Base-by-base conservation (phyloP, 371 early-diverging fungal genomes). In the Circinella minor region DNA sequence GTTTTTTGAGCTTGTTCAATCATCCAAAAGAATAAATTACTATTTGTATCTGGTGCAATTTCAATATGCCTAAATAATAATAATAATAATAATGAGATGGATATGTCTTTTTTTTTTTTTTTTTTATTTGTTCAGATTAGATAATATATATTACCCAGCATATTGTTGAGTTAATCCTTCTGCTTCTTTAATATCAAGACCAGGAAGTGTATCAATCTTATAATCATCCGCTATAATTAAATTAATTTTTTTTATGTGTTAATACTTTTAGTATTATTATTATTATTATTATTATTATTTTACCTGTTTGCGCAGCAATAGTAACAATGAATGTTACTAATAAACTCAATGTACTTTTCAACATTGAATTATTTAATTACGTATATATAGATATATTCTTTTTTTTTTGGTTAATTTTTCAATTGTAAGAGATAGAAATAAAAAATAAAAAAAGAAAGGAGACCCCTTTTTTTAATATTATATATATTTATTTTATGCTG, bases 1-100 rank as follows among this genome's bases (percentile, higher is more conserved):
- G 76, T 57, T 20, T 75, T 76, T 14, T 75, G 67, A 37, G 71
- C 76, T 48, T 71, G 76, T 57, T 86, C 83, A 36, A 86, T 67
- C 74, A 88, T 78, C 88, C 88, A 88, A 70, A 84, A 88, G 74
- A 88, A 88, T 14, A 86, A 67, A 67, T 84, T 84, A 9, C 80
- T 71, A 36, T 86, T 75, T 17, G 75, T 81, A 61, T 73, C 69
- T 34, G 68, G 68, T 36, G 81, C 66, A 38, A 85, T 69, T 55
- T 75, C 75, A 67, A 88, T 81, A 71, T 85, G 88, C 55, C 88
- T 86, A 63, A 36, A 51, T 13, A 14, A 47, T 47, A 4, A 43
- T 57, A 59, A 57, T 36, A 14, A 10, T 27, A 27, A 27, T 27
- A 27, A 27, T 27, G 27, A 27, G 27, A 27, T 27, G 27, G 27